Conservation (phyloP, 129 eudicot genomes). For the Tagetes erecta region DNA sequence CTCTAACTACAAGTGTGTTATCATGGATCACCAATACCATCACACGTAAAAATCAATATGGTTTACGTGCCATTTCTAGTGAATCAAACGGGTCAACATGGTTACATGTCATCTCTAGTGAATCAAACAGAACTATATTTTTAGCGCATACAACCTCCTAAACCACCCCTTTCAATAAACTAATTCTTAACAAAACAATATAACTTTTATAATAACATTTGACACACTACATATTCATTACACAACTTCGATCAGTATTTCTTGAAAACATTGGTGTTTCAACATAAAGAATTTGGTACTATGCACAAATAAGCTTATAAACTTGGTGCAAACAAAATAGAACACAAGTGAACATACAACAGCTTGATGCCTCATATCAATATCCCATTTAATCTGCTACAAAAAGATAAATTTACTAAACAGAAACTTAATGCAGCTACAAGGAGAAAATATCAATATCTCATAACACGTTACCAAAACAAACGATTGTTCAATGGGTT, state of each 20-base stretch:
- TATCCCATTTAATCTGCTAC: slow-evolving; percentile 38
- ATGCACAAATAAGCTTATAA: background rate
- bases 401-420: slow-evolving; percentile 32
- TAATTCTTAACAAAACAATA: too few species aligned
- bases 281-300: background rate
- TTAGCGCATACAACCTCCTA: too few species aligned
- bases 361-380: slow-evolving; percentile 18
- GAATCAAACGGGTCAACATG: too few species aligned
- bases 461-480: slow-evolving; percentile 13
- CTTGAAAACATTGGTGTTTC: background rate
- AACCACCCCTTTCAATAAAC: too few species aligned
- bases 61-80: too few species aligned
- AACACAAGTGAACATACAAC: slow-evolving; percentile 21
- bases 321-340: slow-evolving; percentile 14
- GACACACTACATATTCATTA: too few species aligned
- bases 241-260: background rate
- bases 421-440: slow-evolving; percentile 24
- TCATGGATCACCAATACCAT: too few species aligned
- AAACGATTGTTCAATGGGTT: background rate
- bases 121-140: too few species aligned
- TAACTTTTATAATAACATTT: too few species aligned
- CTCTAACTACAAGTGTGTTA: too few species aligned
- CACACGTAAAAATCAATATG: too few species aligned
- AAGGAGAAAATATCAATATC: background rate
- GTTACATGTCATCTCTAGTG: too few species aligned